Evolutionary conservation across 1,139 yeast genomes (phyloP), one percentile per base, ranked within the genome.

Genomic region (Suhomyces bolitotheri): DNA sequence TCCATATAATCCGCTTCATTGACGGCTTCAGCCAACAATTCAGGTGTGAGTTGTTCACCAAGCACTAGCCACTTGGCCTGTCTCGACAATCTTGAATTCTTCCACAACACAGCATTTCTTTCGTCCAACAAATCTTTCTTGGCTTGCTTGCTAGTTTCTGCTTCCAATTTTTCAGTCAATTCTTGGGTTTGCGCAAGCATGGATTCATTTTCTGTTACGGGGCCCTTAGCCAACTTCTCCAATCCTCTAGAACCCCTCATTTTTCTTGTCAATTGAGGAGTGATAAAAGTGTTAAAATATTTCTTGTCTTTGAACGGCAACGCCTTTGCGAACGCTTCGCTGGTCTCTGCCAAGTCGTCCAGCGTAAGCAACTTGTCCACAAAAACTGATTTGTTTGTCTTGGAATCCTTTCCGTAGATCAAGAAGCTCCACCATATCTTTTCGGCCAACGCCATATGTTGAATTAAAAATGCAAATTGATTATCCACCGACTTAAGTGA

Each of bases 401-500:
- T 45, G 5, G 58, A 50, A 35, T 65, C 71, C 35, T 68, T 68
- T 3, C 68, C 66, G 37, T 64, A 60, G 4, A 70, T 52, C 22
- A 71, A 51, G 72, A 73, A 70, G 5, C 57, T 58, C 71, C 71
- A 66, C 76, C 75, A 69, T 22, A 50, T 43, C 25, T 52, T 54
- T 37, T 71, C 76, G 1, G 62, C 47, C 1, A 45, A 30, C 1
- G 51, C 45, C 22, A 68, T 32, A 22, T 56, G 60, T 36, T 54
- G 64, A 5, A 69, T 38, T 29, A 66, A 44, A 28, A 49, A 58
- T 7, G 61, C 50, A 36, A 58, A 55, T 20, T 53, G 59, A 9
- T 47, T 28, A 38, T 69, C 72, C 13, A 51, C 46, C 0, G 37
- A 23, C 16, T 58, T 53, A 22, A 56, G 49, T 7, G 46, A 43